These are phyloP conservation scores for Lichtheimia hyalospora DNA, from an alignment of 371 early-diverging fungal species.

Conservation along the genomic window DNA sequence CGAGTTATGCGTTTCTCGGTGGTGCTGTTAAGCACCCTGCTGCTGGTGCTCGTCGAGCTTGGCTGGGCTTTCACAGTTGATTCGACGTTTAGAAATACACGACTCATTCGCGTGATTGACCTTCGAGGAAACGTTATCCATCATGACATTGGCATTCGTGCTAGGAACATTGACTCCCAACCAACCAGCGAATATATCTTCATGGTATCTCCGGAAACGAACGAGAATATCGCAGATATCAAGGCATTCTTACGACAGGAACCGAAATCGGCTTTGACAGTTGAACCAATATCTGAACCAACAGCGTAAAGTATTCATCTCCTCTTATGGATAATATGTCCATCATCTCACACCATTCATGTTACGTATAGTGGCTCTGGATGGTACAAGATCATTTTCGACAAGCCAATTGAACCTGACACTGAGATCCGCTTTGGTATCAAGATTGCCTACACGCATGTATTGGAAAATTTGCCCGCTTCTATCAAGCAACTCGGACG, in stretches of 20 bases:
- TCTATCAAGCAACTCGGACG: constrained; percentile 69
- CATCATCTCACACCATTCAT: neutral
- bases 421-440: constrained; percentile 71
- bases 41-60: too few species aligned
- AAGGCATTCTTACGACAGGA: constrained; percentile 52
- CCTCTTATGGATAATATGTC: neutral
- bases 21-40: too few species aligned
- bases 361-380: constrained; percentile 40
- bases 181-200: constrained; percentile 56
- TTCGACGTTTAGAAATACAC: constrained; percentile 48
- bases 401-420: constrained; percentile 57
- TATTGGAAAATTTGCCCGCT: constrained; percentile 66
- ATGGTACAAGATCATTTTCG: constrained; percentile 64
- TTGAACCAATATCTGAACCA: constrained; percentile 34
- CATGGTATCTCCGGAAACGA: constrained; percentile 38
- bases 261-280: constrained; percentile 42
- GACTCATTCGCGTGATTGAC: constrained; percentile 66
- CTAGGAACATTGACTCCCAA: constrained; percentile 48
- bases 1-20: too few species aligned
- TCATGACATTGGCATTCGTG: constrained; percentile 59
- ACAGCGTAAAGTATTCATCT: constrained; percentile 28
- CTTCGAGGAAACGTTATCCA: constrained; percentile 61
- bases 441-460: constrained; percentile 56
- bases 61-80: too few species aligned
- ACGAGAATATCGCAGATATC: constrained; percentile 42